Base-by-base conservation (phyloP, 441 rosid species). In the Pelargonium myrrhifolium region DNA sequence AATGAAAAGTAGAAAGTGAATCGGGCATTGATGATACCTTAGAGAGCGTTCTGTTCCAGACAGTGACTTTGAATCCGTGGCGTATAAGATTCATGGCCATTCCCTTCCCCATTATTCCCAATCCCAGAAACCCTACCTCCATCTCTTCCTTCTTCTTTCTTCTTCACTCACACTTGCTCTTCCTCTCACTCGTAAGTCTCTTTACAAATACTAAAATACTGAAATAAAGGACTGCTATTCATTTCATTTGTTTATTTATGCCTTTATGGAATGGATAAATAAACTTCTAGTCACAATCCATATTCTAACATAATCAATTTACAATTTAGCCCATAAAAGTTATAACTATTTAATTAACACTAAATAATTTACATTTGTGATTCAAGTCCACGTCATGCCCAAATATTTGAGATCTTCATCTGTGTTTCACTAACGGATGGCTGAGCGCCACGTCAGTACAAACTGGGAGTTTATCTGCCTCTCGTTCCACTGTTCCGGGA, bases 21-120 rank as follows among this genome's bases (percentile, higher is more conserved):
- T 17, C 39, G 39, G 39, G 1, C 20, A 56, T 20, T 56, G 61
- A 6, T 0, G 61, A 6, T 71, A 93, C 99, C 97, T 91, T 90
- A n/a, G 99, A 84, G 51, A 87, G 88, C 14, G 96, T 90, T 63
- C 97, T 81, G 86, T 93, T 93, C 97, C 97, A 93, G 15, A 93
- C 96, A 53, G 96, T 88, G 28, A 93, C 96, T 62, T 89, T 93
- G 82, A 90, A 90, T 40, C 97, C 96, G 74, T 83, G 77, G 17
- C 79, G 84, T 61, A 90, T 75, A 78, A 93, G 78, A 82, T 90
- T 93, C 82, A 87, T 73, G 43, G 96, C 72, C 96, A 93, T 93
- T 80, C 93, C 97, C 74, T 87, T 90, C 21, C 99, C 99, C 99
- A 93, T 93, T 66, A 93, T 93, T 39, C 99, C 99, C 70, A 93